Conservation (phyloP, 495 filamentous ascomycete species). For the Cryomyces minteri region DNA sequence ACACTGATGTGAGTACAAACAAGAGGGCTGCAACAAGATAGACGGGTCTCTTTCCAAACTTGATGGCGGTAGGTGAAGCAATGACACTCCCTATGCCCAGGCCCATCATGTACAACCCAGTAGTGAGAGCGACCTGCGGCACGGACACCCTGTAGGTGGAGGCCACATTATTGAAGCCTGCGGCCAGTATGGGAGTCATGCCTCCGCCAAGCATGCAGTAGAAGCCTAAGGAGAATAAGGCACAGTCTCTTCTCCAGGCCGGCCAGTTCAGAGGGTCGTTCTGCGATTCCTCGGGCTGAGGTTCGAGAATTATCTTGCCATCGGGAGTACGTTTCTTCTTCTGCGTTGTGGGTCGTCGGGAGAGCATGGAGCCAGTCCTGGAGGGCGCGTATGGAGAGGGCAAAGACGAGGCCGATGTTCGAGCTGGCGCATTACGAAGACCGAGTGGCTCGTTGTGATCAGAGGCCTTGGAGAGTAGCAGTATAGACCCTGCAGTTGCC, state of each 20-base stretch:
- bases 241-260: slow-evolving; percentile 59
- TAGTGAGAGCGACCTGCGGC: slow-evolving; percentile 68
- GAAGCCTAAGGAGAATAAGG: slow-evolving; percentile 69
- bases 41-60: slow-evolving; percentile 81
- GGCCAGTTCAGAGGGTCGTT: slow-evolving; percentile 96
- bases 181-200: slow-evolving; percentile 80
- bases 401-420: slow-evolving; percentile 60
- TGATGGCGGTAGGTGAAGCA: slow-evolving; percentile 76
- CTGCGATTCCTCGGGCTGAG: slow-evolving; percentile 75
- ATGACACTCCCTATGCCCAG: slow-evolving; percentile 71
- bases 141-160: slow-evolving; percentile 48
- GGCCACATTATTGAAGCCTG: slow-evolving; percentile 75
- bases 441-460: slow-evolving; percentile 71
- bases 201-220: slow-evolving; percentile 89
- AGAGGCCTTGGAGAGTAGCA: slow-evolving; percentile 44
- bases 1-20: slow-evolving; percentile 60
- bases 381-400: slow-evolving; percentile 34
- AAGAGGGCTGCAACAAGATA: slow-evolving; percentile 64
- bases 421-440: slow-evolving; percentile 52
- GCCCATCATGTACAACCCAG: slow-evolving; percentile 91
- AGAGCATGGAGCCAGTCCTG: slow-evolving; percentile 11
- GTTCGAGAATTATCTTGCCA: slow-evolving; percentile 75
- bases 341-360: slow-evolving; percentile 11
- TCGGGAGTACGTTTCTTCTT: slow-evolving; percentile 61
- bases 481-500: slow-evolving; percentile 48